A percentile compares a stretch with the other conserved stretches of the same genome.
phyloP scores from a whole-genome alignment of 495 filamentous ascomycete genomes.

The Daldinia childiae region DNA sequence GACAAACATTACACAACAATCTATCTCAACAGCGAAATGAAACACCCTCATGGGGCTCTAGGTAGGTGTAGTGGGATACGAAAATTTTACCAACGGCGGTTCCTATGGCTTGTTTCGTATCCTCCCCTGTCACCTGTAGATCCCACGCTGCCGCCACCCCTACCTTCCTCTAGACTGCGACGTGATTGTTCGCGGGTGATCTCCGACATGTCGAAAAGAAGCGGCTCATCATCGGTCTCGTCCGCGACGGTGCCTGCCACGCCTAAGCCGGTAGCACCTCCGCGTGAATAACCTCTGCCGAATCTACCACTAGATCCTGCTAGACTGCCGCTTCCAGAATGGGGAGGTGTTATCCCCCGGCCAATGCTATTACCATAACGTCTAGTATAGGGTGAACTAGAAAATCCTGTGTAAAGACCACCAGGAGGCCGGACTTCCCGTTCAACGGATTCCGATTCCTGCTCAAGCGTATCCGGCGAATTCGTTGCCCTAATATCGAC shows the following conservation, averaged over 20 bases:
- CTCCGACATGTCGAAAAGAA: constrained; percentile 90
- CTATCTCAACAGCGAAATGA: constrained; percentile 23
- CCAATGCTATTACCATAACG: constrained; percentile 46
- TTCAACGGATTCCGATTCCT: constrained; percentile 55
- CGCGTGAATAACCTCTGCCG: constrained; percentile 59
- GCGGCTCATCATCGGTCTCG: constrained; percentile 77
- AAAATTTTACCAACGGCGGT: constrained; percentile 45
- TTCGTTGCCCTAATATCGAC: constrained; percentile 53
- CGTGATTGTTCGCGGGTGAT: constrained; percentile 70
- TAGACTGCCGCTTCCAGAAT: constrained; percentile 53
- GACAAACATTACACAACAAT: constrained; percentile 19
- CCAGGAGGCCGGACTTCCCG: constrained; percentile 50
- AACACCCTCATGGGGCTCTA: neutral
- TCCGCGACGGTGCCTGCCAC: constrained; percentile 54
- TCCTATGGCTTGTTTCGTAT: constrained; percentile 47
- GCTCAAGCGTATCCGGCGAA: constrained; percentile 51
- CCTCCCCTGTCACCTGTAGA: constrained; percentile 43
- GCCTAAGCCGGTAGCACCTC: constrained; percentile 61
- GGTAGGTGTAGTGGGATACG: neutral
- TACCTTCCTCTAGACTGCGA: constrained; percentile 76
- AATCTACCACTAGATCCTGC: constrained; percentile 62
- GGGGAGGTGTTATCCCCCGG: constrained; percentile 46
- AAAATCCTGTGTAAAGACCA: constrained; percentile 42
- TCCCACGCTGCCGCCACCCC: constrained; percentile 58
- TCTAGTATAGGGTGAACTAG: constrained; percentile 49